Base-by-base conservation (phyloP, 2,329 filamentous ascomycete species). In the Lecanicillium sp. region DNA sequence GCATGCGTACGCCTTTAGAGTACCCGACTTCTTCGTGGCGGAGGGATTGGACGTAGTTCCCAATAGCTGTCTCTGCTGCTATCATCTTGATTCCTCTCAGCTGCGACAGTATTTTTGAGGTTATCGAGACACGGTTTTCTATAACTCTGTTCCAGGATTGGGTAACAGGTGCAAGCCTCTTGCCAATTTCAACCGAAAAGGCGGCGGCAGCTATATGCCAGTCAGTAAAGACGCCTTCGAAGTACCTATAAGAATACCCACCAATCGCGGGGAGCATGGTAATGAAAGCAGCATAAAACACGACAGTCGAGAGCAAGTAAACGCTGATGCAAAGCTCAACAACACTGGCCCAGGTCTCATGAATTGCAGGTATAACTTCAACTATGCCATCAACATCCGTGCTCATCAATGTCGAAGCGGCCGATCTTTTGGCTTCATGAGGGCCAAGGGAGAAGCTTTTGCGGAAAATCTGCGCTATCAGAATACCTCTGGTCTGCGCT, bases 391-490 rank as follows among this genome's bases (percentile, higher is more conserved):
- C 32, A 11, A 34, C 12, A 14, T 34, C 32, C 10, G 18, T 14
- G 12, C 32, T 34, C 32, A 34, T 34, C 5, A 34, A 14, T 8
- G 32, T 34, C 7, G 20, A n/a, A 4, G 32, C 32, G 14, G 32
- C 32, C 10, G 32, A 34, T 11, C 20, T 34, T 10, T 34, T 34
- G 4, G 32, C 32, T 15, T 34, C 32, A 3, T 49, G 45, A 0
- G 52, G 48, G 10, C 52, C 53, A 13, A 67, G 44, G 1, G 50
- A 46, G 1, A 68, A 42, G 0, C 66, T 69, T 46, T 70, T 69
- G 15, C 63, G 60, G 46, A 70, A 77, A 2, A 79, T 64, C 46
- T 75, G 54, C 0, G 68, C 65, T 4, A 60, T 49, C 2, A 66
- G 40, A 2, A 52, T 56, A 2, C 54, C 61, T 15, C 63, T 56